Evolutionary conservation across 768 basidiomycete species (phyloP), one percentile per base, ranked within the genome.

Genomic region (Albatrellus ellisii): DNA sequence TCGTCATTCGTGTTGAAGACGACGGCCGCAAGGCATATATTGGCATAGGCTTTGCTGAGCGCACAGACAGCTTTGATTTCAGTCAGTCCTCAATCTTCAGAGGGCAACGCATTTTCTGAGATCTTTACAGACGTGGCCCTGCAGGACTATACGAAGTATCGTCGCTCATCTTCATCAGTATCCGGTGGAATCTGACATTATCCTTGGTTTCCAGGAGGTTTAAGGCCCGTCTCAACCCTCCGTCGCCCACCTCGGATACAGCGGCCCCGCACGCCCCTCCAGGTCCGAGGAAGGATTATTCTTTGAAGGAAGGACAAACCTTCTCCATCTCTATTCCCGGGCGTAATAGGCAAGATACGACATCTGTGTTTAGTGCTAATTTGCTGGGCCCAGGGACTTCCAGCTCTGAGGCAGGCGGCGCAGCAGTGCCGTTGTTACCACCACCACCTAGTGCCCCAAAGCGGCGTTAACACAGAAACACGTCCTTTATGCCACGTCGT

Each of bases 301-400:
- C 83, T 28, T 62, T 97, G 51, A 95, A 94, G 59, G 88, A 90
- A 51, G 91, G 91, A 7, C 87, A 97, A 58, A 95, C 91, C 0
- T 92, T 97, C 59, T 80, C 82, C 4, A 94, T 97, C 49, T 66
- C 75, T 26, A 87, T 95, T 45, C 92, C 91, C 6, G 89, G 90
- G n/a, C 75, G 79, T 41, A 70, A 31, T 20, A 45, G 70, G 56
- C 46, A 61, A 14, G 53, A 56, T 11, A 51, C 59, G 26, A 48
- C 57, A 15, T 56, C 60, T 5, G 9, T 74, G 26, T 50, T 75
- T 15, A 64, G 60, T 36, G 62, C 64, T n/a, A 49, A 53, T 26
- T 49, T 59, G 4, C 43, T 59, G 9, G 59, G 54, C 25, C 9
- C 11, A 46, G 46, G 26, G 14, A 37, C 31, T 7, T 25, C 34